These are phyloP conservation scores for Capsella bursapastoris DNA, from an alignment of 345 rosid species.

Conservation along the genomic window DNA sequence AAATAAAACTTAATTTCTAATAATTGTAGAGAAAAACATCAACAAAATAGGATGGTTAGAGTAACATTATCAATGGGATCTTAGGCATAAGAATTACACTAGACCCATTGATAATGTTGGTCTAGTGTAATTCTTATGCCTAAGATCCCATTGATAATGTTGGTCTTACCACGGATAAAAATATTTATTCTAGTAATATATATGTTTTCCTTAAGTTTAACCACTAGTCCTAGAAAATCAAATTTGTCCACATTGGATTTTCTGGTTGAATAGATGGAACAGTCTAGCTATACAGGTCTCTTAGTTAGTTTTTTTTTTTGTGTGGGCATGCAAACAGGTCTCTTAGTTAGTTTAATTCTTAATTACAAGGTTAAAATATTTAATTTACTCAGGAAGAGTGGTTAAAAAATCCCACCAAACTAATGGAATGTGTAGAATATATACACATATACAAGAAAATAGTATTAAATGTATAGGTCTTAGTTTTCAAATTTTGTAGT, in stretches of 20 bases:
- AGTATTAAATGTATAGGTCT: background rate
- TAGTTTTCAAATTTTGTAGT: constrained; percentile 14
- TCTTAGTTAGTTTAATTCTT: background rate
- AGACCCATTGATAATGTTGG: too few species aligned
- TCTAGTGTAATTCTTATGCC: too few species aligned
- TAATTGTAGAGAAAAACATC: background rate
- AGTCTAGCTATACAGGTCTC: constrained; percentile 11
- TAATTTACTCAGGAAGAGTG: constrained; percentile 41
- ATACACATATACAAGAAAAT: constrained; percentile 2
- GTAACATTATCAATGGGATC: too few species aligned
- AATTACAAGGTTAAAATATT: constrained; percentile 32
- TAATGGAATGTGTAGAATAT: constrained; percentile 35
- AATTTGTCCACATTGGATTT: background rate
- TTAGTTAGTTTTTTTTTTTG: background rate
- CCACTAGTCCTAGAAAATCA: background rate
- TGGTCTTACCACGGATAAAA: background rate
- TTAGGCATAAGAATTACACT: too few species aligned
- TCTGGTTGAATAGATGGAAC: constrained; percentile 21
- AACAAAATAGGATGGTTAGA: background rate
- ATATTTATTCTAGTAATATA: background rate
- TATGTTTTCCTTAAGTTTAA: background rate
- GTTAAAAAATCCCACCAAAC: constrained; percentile 45
- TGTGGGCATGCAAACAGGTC: too few species aligned
- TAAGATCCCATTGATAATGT: too few species aligned
- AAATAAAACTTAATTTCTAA: constrained; percentile 13